Evolutionary conservation across 805 yeast genomes (phyloP).

Genomic region (Lipomyces japonicus): DNA sequence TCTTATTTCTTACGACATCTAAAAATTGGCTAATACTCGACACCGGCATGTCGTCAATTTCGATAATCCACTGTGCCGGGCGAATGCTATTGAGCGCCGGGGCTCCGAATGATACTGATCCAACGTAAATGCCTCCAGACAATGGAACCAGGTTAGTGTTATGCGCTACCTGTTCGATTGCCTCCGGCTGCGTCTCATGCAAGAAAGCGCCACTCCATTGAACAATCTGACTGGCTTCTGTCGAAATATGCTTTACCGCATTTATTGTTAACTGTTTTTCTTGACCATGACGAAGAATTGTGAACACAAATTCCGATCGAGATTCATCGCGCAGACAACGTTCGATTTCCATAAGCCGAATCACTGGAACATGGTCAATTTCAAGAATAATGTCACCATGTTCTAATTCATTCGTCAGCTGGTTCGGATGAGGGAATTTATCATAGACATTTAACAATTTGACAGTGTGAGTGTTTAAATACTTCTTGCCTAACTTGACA

Average conservation of each 20-base stretch:
- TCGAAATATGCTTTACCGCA: constrained; percentile 9
- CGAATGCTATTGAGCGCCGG: constrained; percentile 26
- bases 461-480: constrained; percentile 10
- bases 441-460: constrained; percentile 15
- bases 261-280: constrained; percentile 10
- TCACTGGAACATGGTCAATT: constrained; percentile 15
- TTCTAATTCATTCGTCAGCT: constrained; percentile 9
- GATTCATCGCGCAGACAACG: constrained; percentile 9
- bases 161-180: constrained; percentile 26
- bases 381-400: constrained; percentile 24
- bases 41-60: constrained; percentile 53
- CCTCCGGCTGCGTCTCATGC: constrained; percentile 22
- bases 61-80: constrained; percentile 72
- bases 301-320: constrained; percentile 4
- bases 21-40: constrained; percentile 14
- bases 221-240: constrained; percentile 7
- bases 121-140: constrained; percentile 26
- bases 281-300: constrained; percentile 16
- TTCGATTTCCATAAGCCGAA: constrained; percentile 17
- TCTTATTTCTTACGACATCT: constrained; percentile 1
- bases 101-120: constrained; percentile 27
- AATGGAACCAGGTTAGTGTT: constrained; percentile 15
- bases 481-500: constrained; percentile 8
- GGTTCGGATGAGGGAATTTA: constrained; percentile 18
- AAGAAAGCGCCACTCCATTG: constrained; percentile 28